Percentiles rank a stretch among this genome's conserved stretches.
phyloP scores from a whole-genome alignment of 1,139 yeast genomes.

The Zygosaccharomyces pseudobailii region DNA sequence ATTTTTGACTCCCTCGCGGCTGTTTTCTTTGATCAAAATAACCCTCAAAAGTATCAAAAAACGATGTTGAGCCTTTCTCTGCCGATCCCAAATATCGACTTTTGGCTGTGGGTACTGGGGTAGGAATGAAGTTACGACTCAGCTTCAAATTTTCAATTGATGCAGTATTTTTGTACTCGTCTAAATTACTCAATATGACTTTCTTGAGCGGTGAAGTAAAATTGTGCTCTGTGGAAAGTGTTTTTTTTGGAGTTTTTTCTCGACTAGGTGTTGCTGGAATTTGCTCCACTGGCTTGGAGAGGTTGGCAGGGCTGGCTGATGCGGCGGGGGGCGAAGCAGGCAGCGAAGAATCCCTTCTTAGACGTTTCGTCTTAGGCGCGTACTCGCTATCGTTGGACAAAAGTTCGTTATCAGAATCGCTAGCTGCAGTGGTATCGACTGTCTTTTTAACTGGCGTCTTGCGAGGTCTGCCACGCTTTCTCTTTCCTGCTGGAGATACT shows the following conservation, averaged over 20 bases:
- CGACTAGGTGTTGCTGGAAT: not conserved
- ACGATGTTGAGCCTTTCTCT: constrained; percentile 50
- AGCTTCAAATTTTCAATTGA: constrained; percentile 25
- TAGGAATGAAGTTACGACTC: constrained; percentile 34
- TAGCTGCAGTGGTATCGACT: not conserved
- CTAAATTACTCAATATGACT: constrained; percentile 21
- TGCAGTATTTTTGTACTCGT: constrained; percentile 22
- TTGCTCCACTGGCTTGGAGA: not conserved
- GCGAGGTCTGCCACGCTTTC: constrained; percentile 4
- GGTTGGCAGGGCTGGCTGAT: not conserved
- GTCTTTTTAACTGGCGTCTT: constrained; percentile 1
- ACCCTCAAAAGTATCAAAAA: constrained; percentile 84
- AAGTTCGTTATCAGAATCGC: not conserved
- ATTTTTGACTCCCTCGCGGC: constrained; percentile 44
- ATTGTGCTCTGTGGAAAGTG: constrained; percentile 27
- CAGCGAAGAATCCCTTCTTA: not conserved
- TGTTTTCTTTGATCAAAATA: constrained; percentile 78
- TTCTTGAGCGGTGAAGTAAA: constrained; percentile 30
- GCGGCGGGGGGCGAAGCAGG: not conserved
- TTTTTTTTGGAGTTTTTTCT: constrained; percentile 22
- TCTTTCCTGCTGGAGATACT: constrained; percentile 1
- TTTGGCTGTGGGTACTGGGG: constrained; percentile 37
- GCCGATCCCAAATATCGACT: constrained; percentile 35
- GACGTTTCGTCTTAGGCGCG: not conserved
- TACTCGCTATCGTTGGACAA: not conserved